phyloP scores from a whole-genome alignment of 306 rosid species.

The Quercus bicolor region DNA sequence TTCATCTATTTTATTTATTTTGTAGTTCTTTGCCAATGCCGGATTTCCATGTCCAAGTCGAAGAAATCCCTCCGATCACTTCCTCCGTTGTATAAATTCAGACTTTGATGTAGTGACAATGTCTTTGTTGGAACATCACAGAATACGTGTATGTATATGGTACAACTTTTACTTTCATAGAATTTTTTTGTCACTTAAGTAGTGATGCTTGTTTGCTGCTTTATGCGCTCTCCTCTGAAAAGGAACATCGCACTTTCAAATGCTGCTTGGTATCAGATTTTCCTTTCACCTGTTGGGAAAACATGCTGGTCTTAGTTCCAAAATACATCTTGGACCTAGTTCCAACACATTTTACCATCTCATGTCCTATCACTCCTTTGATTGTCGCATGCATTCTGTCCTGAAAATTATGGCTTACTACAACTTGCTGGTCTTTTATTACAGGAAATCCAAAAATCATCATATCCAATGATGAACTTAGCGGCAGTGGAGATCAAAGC shows the following conservation, averaged over 20 bases:
- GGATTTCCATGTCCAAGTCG: conserved; percentile 91
- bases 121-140: conserved; percentile 39
- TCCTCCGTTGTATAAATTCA: conserved; percentile 84
- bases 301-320: not conserved
- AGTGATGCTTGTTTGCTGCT: not conserved
- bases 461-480: conserved; percentile 10
- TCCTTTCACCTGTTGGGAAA: not conserved
- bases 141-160: conserved; percentile 37
- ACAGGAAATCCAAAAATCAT: conserved; percentile 33
- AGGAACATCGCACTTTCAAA: not conserved
- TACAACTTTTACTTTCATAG: not conserved
- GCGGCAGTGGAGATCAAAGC: conserved; percentile 40
- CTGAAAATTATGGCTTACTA: not conserved
- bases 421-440: not conserved
- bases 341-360: not conserved
- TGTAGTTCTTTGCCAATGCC: conserved; percentile 77
- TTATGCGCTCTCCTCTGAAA: not conserved
- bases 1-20: not conserved
- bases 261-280: not conserved
- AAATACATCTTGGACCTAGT: not conserved
- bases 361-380: not conserved
- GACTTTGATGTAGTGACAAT: conserved; percentile 66
- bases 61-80: conserved; percentile 95
- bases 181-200: not conserved
- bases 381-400: not conserved